Percentiles rank a stretch among this genome's conserved stretches.
Conservation (phyloP, 306 rosid genomes). For the Begonia loranthoides region DNA sequence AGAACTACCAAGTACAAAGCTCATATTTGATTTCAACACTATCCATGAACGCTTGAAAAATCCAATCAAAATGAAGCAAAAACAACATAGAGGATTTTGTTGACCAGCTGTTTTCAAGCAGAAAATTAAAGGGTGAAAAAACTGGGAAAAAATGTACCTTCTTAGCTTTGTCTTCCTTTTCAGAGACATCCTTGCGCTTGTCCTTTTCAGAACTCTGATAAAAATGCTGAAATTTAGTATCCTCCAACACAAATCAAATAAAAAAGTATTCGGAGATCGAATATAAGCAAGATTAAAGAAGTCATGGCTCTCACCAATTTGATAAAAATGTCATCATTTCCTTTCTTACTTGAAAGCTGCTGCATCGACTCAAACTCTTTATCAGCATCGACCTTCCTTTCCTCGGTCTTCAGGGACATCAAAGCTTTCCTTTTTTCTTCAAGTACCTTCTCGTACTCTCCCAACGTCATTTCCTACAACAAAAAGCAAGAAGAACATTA, state of each 20-base stretch:
- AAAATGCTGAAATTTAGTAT: background rate
- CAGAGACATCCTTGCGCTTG: constrained; percentile 65
- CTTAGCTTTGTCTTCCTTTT: constrained; percentile 83
- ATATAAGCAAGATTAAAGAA: background rate
- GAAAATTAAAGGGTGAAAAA: no score
- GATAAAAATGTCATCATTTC: constrained; percentile 56
- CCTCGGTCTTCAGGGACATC: constrained; percentile 48
- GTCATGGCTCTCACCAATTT: constrained; percentile 42
- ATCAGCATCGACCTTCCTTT: constrained; percentile 58
- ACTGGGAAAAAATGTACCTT: constrained; percentile 31
- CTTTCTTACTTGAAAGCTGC: constrained; percentile 68
- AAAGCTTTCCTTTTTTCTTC: constrained; percentile 87
- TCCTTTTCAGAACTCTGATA: constrained; percentile 84
- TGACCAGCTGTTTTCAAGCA: no score
- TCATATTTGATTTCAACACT: no score
- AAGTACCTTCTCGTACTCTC: constrained; percentile 71
- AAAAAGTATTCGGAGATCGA: background rate
- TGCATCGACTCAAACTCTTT: constrained; percentile 74
- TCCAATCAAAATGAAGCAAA: no score
- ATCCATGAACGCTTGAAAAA: no score
- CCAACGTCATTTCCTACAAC: constrained; percentile 84
- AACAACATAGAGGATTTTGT: no score
- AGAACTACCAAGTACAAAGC: no score
- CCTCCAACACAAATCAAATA: background rate
- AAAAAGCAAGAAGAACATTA: background rate